phyloP scores from a whole-genome alignment of 2,329 filamentous ascomycete species.

The Plenodomus tracheiphilus region DNA sequence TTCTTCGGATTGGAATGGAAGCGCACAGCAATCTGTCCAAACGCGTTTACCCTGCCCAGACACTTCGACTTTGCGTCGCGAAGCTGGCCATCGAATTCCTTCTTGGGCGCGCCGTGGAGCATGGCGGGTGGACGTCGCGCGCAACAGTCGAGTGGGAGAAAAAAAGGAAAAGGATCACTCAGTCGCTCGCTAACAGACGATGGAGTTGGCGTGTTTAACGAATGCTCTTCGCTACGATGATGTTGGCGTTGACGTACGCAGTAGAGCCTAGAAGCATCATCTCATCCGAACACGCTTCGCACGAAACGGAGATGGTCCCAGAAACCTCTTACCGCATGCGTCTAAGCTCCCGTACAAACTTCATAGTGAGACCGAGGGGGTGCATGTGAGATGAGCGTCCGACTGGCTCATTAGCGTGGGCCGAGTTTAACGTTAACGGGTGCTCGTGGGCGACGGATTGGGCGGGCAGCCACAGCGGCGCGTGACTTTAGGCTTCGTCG shows the following conservation, averaged over 20 bases:
- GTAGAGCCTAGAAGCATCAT: background rate
- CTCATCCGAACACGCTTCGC: background rate
- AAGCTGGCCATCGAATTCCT: background rate
- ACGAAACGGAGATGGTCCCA: background rate
- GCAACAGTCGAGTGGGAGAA: too few relatives aligned
- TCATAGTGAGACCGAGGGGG: background rate
- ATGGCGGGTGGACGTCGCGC: too few relatives aligned
- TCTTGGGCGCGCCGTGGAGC: background rate
- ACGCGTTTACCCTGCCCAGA: slow-evolving; percentile 13
- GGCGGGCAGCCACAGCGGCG: too few relatives aligned
- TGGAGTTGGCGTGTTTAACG: too few relatives aligned
- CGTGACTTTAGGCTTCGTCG: too few relatives aligned
- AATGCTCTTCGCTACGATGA: too few relatives aligned
- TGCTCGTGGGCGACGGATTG: background rate
- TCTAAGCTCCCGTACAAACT: background rate
- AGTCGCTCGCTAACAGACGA: too few relatives aligned
- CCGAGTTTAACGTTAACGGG: background rate
- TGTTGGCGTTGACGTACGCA: background rate
- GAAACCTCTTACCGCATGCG: background rate
- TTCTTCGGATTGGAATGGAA: slow-evolving; percentile 21
- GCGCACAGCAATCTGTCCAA: slow-evolving; percentile 20
- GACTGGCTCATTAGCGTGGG: background rate
- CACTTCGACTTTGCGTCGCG: slow-evolving; percentile 14
- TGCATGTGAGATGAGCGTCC: background rate
- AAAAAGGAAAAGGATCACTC: too few relatives aligned